Evolutionary conservation across 257 asterid genomes (phyloP).

Genomic region (Misopates orontium): DNA sequence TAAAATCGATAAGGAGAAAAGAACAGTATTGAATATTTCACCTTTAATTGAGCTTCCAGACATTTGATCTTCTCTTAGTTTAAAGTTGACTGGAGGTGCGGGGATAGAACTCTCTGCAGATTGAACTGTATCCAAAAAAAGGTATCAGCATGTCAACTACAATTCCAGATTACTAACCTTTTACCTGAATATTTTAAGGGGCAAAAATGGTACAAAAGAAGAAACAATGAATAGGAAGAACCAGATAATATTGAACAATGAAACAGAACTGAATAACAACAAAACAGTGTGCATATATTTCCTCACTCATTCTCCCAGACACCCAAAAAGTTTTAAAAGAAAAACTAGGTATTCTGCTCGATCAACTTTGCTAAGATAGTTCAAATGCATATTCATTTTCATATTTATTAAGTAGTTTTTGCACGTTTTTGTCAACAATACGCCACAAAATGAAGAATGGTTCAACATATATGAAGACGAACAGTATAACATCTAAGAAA

Average conservation of each 20-base stretch:
- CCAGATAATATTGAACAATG: background rate
- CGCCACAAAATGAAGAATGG: conserved; percentile 3
- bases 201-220: conserved; percentile 10
- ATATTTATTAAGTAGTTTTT: background rate
- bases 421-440: background rate
- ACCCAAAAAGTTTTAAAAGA: background rate
- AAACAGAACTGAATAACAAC: conserved; percentile 13
- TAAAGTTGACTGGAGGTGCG: conserved; percentile 72
- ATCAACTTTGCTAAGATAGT: background rate
- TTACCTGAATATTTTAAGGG: background rate
- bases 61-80: conserved; percentile 74
- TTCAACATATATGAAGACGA: conserved; percentile 1
- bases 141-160: conserved; percentile 23
- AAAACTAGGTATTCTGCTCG: background rate
- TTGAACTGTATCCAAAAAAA: conserved; percentile 45
- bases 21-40: conserved; percentile 26
- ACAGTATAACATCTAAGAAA: conserved; percentile 6
- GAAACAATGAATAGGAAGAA: conserved; percentile 3
- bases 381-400: background rate
- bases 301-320: conserved; percentile 6
- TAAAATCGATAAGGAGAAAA: conserved; percentile 4
- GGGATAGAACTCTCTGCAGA: conserved; percentile 68
- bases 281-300: conserved; percentile 1
- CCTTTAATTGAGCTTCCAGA: conserved; percentile 90
- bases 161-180: conserved; percentile 11